Percentiles rank a stretch among this genome's conserved stretches.
These are phyloP conservation scores for Eucalyptus regnans DNA, from an alignment of 345 rosid species.

Conservation along the genomic window DNA sequence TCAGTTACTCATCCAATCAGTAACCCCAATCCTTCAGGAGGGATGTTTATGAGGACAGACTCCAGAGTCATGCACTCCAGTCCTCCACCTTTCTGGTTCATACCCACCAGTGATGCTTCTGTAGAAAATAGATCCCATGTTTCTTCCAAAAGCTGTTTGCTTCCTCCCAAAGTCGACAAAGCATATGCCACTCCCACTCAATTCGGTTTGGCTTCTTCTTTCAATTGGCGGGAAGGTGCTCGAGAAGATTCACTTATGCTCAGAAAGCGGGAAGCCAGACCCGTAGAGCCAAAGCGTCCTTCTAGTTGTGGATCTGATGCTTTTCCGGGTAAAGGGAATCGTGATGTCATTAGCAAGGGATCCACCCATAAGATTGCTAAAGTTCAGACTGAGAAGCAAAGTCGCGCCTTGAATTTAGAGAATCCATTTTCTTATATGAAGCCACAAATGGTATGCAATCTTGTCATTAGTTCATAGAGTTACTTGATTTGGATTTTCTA, in stretches of 20 bases:
- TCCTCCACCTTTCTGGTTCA: slow-evolving; percentile 8
- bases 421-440: background rate
- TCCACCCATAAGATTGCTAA: background rate
- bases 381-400: background rate
- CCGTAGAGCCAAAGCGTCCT: background rate
- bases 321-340: background rate
- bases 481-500: background rate
- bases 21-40: slow-evolving; percentile 10
- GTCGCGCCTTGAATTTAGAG: background rate
- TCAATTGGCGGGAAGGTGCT: background rate
- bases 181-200: background rate
- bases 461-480: background rate
- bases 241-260: background rate
- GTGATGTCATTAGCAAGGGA: background rate
- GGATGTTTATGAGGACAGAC: slow-evolving; percentile 10
- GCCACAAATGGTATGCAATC: background rate
- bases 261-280: background rate
- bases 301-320: background rate
- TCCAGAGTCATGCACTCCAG: slow-evolving; percentile 5
- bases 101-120: slow-evolving; percentile 14
- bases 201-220: background rate
- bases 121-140: slow-evolving; percentile 23
- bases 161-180: background rate
- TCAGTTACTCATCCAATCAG: background rate
- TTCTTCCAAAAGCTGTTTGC: slow-evolving; percentile 7